Evolutionary conservation across 768 basidiomycete species (phyloP), one percentile per base, ranked within the genome.

Genomic region (Trametes meyenii): DNA sequence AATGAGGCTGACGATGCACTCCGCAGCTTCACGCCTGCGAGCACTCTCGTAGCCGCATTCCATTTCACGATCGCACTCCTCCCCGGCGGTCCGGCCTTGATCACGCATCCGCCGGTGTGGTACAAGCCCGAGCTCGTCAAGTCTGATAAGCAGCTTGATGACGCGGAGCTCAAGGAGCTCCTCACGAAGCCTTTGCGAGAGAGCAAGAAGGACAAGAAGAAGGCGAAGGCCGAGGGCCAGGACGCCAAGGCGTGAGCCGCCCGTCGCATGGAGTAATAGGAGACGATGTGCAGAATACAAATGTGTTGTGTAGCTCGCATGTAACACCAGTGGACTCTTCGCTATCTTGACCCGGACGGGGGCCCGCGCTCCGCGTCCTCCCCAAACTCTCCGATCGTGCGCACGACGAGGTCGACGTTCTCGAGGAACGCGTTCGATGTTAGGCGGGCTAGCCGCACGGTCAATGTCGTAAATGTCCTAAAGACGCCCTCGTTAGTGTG

Each of bases 21-120:
- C 23, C 5, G 51, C 61, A 91, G 91, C 58, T 92, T 89, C 76
- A 94, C 95, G 5, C 89, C 90, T 43, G 64, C 85, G 26, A 88
- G 84, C 67, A 94, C 94, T 17, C 86, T 90, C 60, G 93, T 98
- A 46, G 96, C 96, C 56, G 92, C 89, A 10, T 97, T 96, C 85
- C 96, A 98, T 81, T 95, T 97, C 79, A 99, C 96, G 45, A 87
- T 99, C 70, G 94, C 94, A 39, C 85, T 99, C 21, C 87, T 92
- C 39, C 89, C 96, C 48, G 90, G 85, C 53, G 97, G 97, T 29
- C 96, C 94, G 24, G 75, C 88, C 29, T 78, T 98, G 65, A 84
- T 99, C 75, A 93, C 93, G 13, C 89, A 91, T 62, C 86, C 92
- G 11, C 93, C 97, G 13, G 70, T 87, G 33, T 98, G 94, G 96